Evolutionary conservation across 192 early-diverging fungal genomes (phyloP).

Genomic region (Backusella macrospora): DNA sequence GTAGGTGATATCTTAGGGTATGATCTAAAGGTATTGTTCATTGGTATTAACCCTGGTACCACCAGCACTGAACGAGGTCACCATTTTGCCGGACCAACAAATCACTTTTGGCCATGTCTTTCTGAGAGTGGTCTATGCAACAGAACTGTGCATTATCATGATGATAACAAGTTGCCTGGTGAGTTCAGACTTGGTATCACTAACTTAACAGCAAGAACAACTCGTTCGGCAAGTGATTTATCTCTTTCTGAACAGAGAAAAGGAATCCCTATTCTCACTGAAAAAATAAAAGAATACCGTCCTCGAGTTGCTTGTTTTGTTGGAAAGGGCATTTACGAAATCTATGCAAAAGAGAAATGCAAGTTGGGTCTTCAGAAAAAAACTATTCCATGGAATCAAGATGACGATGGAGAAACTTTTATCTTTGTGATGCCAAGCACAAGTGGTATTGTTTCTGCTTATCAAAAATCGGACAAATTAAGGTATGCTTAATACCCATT

Average conservation of each 20-base stretch:
- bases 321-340: constrained; percentile 69
- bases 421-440: constrained; percentile 63
- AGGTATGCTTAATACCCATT: constrained; percentile 31
- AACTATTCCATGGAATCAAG: constrained; percentile 29
- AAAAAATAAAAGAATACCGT: constrained; percentile 60
- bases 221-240: constrained; percentile 60
- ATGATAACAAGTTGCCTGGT: constrained; percentile 53
- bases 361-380: constrained; percentile 50
- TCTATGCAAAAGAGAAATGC: constrained; percentile 45
- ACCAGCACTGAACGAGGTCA: constrained; percentile 57
- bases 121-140: constrained; percentile 61
- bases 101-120: constrained; percentile 77
- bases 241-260: constrained; percentile 58
- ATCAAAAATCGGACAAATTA: constrained; percentile 64
- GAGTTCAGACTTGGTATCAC: constrained; percentile 64
- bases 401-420: constrained; percentile 20
- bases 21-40: constrained; percentile 64
- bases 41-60: constrained; percentile 76
- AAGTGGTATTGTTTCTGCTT: constrained; percentile 67
- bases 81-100: constrained; percentile 72
- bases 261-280: constrained; percentile 59
- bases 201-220: constrained; percentile 65
- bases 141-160: constrained; percentile 47
- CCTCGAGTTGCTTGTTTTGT: constrained; percentile 71
- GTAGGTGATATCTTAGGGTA: constrained; percentile 51